Evolutionary conservation across 1,284 basidiomycete species (phyloP).

Genomic region (Termitomyces sp.): DNA sequence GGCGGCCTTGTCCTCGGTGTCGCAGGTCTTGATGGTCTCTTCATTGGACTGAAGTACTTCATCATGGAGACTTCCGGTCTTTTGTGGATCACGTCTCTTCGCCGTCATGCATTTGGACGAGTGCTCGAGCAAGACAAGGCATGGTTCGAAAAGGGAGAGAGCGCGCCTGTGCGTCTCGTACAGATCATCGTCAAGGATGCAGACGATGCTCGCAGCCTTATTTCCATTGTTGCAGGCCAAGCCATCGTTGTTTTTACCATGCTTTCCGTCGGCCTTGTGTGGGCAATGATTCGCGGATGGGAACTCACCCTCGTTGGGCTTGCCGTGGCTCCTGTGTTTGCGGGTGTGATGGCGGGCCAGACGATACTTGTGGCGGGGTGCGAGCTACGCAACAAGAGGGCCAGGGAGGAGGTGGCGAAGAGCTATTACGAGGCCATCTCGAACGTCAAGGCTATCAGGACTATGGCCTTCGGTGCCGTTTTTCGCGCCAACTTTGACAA

Average conservation of each 20-base stretch:
- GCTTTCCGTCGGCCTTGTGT: constrained; percentile 78
- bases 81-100: constrained; percentile 71
- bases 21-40: constrained; percentile 71
- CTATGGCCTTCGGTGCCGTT: constrained; percentile 82
- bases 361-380: constrained; percentile 63
- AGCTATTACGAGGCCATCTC: constrained; percentile 87
- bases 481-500: constrained; percentile 69
- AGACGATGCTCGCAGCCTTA: constrained; percentile 81
- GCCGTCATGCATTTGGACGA: constrained; percentile 52
- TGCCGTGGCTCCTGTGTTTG: constrained; percentile 84
- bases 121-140: constrained; percentile 81
- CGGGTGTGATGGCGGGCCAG: constrained; percentile 68
- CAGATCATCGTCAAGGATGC: constrained; percentile 86
- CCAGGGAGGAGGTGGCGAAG: constrained; percentile 80
- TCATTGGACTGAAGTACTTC: constrained; percentile 72
- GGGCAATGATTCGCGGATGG: constrained; percentile 90
- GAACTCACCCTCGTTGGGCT: constrained; percentile 90
- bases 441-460: constrained; percentile 83
- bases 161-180: constrained; percentile 64
- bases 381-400: constrained; percentile 79
- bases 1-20: constrained; percentile 68
- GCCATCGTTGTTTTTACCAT: constrained; percentile 73
- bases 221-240: constrained; percentile 75
- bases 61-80: constrained; percentile 73
- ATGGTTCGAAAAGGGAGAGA: constrained; percentile 80